These are phyloP conservation scores for Phytophthora ramorum DNA, from an alignment of 352 stramenopile genomes.

Conservation along the genomic window DNA sequence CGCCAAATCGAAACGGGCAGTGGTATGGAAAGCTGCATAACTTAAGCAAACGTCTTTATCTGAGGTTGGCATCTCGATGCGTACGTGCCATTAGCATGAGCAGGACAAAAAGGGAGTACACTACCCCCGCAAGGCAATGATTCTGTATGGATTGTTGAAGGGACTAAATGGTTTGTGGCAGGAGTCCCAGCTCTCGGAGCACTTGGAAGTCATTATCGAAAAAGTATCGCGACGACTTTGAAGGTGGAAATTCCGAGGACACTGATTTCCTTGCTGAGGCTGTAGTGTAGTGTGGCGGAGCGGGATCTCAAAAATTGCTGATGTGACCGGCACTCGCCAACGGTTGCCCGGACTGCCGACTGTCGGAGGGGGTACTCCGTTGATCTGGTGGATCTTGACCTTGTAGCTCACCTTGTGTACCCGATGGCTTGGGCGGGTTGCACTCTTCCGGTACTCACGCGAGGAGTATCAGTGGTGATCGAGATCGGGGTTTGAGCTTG, in stretches of 20 bases:
- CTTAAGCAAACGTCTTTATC: conserved; percentile 1
- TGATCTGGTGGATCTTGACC: too few species aligned
- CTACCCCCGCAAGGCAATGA: conserved; percentile 1
- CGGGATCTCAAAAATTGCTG: too few species aligned
- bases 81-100: not conserved
- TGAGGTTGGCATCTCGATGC: not conserved
- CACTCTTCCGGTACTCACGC: too few species aligned
- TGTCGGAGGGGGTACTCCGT: too few species aligned
- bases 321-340: too few species aligned
- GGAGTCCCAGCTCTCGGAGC: not conserved
- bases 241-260: not conserved
- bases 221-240: conserved; percentile 9
- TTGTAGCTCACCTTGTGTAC: too few species aligned
- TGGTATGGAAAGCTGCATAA: not conserved
- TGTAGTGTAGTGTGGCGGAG: too few species aligned
- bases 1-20: not conserved
- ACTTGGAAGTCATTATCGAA: not conserved
- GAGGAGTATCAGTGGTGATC: too few species aligned
- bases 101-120: not conserved
- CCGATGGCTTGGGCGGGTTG: too few species aligned
- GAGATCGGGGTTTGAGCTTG: too few species aligned
- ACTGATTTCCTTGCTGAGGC: too few species aligned
- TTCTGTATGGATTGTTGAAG: not conserved
- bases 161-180: not conserved
- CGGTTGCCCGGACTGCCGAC: too few species aligned